A percentile compares a stretch with the other conserved stretches of the same genome.
Evolutionary conservation across 1,284 basidiomycete species (phyloP).

Genomic region (Tausonia pullulans): DNA sequence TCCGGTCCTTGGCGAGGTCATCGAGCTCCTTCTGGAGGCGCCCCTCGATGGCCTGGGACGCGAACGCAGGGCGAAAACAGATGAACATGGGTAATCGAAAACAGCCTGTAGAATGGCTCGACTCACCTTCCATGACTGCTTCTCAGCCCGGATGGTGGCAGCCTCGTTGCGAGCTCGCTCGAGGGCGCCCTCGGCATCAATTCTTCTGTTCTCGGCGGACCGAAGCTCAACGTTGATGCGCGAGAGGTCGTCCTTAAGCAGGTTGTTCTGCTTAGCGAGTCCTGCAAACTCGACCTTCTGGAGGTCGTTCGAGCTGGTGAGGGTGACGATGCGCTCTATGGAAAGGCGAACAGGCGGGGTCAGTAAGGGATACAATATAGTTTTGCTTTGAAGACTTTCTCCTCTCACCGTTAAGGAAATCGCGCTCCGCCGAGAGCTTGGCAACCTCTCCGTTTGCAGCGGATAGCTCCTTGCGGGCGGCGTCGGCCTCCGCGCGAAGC

Average conservation of each 20-base stretch:
- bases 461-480: slow-evolving; percentile 55
- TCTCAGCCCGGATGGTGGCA: slow-evolving; percentile 78
- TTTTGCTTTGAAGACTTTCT: slow-evolving; percentile 5
- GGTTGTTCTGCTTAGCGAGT: slow-evolving; percentile 27
- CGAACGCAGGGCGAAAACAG: slow-evolving; percentile 23
- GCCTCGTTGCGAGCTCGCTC: slow-evolving; percentile 72
- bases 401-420: slow-evolving; percentile 53
- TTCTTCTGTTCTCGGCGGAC: slow-evolving; percentile 12
- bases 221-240: slow-evolving; percentile 24
- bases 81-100: slow-evolving; percentile 6
- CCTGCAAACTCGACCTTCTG: slow-evolving; percentile 29
- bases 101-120: background rate
- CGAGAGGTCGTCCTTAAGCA: slow-evolving; percentile 25
- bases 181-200: slow-evolving; percentile 28
- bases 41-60: slow-evolving; percentile 50
- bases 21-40: slow-evolving; percentile 78
- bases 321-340: slow-evolving; percentile 32
- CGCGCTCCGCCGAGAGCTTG: slow-evolving; percentile 67
- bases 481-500: slow-evolving; percentile 55
- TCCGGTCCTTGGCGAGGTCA: slow-evolving; percentile 62
- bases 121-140: slow-evolving; percentile 76
- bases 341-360: background rate
- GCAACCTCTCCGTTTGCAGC: slow-evolving; percentile 56
- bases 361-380: background rate
- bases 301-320: slow-evolving; percentile 29